phyloP scores from a whole-genome alignment of 768 basidiomycete genomes.

The Flagelloscypha sp. region DNA sequence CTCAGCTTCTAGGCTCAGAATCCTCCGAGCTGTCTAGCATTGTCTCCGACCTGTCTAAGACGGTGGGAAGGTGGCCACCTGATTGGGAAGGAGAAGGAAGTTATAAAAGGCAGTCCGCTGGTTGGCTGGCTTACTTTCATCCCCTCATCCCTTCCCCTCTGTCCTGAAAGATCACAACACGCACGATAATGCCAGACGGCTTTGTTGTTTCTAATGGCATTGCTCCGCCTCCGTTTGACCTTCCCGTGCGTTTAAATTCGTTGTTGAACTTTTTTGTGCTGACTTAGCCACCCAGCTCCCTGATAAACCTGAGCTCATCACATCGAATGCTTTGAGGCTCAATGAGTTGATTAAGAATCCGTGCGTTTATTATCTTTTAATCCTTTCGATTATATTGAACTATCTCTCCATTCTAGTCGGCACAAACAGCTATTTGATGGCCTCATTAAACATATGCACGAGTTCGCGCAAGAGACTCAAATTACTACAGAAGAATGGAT shows the following conservation, averaged over 20 bases:
- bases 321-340: slow-evolving; percentile 36
- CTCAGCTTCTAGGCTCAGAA: no score
- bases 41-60: no score
- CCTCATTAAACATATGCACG: slow-evolving; percentile 63
- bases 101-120: no score
- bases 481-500: slow-evolving; percentile 85
- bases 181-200: no score
- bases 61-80: no score
- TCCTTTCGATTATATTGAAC: background rate
- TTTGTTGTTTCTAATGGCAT: slow-evolving; percentile 37
- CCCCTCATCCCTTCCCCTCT: no score
- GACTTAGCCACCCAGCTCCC: slow-evolving; percentile 28
- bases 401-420: slow-evolving; percentile 21
- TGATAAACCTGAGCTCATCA: slow-evolving; percentile 40
- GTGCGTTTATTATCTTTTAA: slow-evolving; percentile 18
- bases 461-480: slow-evolving; percentile 64
- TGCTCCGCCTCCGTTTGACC: slow-evolving; percentile 24
- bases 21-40: no score
- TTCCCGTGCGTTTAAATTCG: slow-evolving; percentile 27
- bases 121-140: no score
- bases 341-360: slow-evolving; percentile 27
- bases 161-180: no score
- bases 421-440: slow-evolving; percentile 38
- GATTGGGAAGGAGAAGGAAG: no score
- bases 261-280: background rate